Percentiles rank a stretch among this genome's conserved stretches.
These are phyloP conservation scores for Plasmodium falciparum DNA, from an alignment of 169 alveolate genomes.

Conservation along the genomic window DNA sequence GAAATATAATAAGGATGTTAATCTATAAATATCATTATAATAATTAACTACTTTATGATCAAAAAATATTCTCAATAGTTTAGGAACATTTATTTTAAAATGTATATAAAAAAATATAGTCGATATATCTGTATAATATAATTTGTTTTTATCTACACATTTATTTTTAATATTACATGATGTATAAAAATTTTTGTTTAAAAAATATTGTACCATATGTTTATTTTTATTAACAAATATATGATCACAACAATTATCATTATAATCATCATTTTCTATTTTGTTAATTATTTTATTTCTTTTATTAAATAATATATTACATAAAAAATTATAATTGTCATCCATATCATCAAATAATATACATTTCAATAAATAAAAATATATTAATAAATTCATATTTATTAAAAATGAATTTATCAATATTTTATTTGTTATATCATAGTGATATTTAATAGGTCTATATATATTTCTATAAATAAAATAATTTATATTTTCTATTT, in stretches of 20 bases:
- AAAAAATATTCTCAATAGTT: conserved; percentile 11
- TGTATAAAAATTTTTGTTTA: neutral
- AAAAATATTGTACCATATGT: neutral
- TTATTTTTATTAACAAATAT: neutral
- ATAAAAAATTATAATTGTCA: conserved; percentile 4
- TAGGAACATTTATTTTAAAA: conserved; percentile 8
- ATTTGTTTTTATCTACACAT: too few species aligned
- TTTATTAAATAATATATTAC: neutral
- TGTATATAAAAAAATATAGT: conserved; percentile 21
- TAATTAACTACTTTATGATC: conserved; percentile 16
- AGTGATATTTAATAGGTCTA: conserved; percentile 39
- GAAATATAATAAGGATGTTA: conserved; percentile 23
- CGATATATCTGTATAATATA: neutral
- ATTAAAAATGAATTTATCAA: conserved; percentile 24
- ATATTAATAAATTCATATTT: conserved; percentile 17
- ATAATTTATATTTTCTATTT: conserved; percentile 30
- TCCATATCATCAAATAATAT: conserved; percentile 12
- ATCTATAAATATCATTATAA: conserved; percentile 15
- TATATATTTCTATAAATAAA: conserved; percentile 33
- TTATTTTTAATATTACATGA: neutral
- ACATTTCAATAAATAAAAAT: conserved; percentile 34
- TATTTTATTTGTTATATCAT: conserved; percentile 19
- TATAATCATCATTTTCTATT: too few species aligned
- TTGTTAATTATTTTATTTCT: neutral
- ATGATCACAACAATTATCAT: too few species aligned